Percentiles rank a stretch among this genome's conserved stretches.
Evolutionary conservation across 2,329 filamentous ascomycete species (phyloP).

Genomic region (Magnaporthiopsis incrustans): DNA sequence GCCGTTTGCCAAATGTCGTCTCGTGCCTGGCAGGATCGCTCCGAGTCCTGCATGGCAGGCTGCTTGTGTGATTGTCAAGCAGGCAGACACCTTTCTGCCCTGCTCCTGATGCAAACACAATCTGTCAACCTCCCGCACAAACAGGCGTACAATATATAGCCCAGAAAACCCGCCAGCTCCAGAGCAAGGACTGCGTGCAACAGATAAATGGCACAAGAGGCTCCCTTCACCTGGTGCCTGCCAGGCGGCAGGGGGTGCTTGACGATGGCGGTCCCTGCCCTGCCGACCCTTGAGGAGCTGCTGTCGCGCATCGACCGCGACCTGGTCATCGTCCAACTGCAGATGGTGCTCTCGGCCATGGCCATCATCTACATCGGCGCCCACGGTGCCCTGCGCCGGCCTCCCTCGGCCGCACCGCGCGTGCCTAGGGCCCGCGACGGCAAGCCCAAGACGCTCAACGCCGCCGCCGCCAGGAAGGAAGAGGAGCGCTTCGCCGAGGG

Average conservation of each 20-base stretch:
- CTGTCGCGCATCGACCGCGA: conserved; percentile 16
- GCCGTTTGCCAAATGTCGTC: too few species aligned
- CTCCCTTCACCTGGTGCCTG: not conserved
- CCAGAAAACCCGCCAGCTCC: too few species aligned
- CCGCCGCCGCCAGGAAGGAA: conserved; percentile 24
- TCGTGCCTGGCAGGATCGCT: too few species aligned
- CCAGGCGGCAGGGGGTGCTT: not conserved
- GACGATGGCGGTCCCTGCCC: not conserved
- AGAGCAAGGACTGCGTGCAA: too few species aligned
- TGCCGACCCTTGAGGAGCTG: not conserved
- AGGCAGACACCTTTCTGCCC: too few species aligned
- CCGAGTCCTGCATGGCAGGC: too few species aligned
- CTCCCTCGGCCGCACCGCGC: conserved; percentile 64
- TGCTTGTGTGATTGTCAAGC: too few species aligned
- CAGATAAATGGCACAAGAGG: not conserved
- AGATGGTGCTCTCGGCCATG: conserved; percentile 57
- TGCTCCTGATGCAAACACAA: too few species aligned
- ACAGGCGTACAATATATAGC: too few species aligned
- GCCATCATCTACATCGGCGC: conserved; percentile 79
- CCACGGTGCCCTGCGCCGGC: conserved; percentile 76
- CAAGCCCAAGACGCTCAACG: conserved; percentile 27
- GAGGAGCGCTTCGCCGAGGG: conserved; percentile 51
- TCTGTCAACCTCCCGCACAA: too few species aligned
- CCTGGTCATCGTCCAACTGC: conserved; percentile 36
- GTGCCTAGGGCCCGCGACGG: conserved; percentile 32